Evolutionary conservation across 73 alveolate species (phyloP).

Genomic region (Paramecium tetraurelia): DNA sequence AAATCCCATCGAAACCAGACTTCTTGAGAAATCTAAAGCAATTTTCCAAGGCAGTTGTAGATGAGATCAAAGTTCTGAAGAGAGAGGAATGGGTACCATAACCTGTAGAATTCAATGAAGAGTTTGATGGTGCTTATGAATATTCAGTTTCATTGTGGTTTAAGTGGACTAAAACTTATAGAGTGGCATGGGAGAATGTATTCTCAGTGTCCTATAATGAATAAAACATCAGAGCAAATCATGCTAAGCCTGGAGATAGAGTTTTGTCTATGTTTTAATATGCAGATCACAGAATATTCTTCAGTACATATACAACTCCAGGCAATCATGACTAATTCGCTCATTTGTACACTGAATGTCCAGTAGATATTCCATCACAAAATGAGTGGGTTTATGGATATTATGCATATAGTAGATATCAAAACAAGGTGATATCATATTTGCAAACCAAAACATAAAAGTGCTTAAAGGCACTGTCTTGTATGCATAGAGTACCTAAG

Average conservation of each 20-base stretch:
- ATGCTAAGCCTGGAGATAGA: conserved; percentile 33
- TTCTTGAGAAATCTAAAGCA: background rate
- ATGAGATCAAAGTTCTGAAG: background rate
- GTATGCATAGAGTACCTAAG: conserved; percentile 36
- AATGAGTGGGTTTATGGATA: conserved; percentile 24
- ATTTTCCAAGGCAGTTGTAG: background rate
- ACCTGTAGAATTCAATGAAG: background rate
- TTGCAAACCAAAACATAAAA: background rate
- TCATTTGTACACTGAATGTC: background rate
- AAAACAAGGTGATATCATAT: background rate
- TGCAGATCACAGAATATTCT: conserved; percentile 47
- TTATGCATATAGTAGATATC: conserved; percentile 17
- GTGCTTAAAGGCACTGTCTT: background rate
- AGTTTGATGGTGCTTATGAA: background rate
- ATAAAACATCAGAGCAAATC: background rate
- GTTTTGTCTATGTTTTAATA: background rate
- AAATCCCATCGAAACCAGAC: background rate
- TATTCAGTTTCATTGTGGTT: conserved; percentile 40
- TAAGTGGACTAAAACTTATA: background rate
- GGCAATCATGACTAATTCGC: background rate
- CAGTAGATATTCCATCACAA: background rate
- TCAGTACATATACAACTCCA: conserved; percentile 37
- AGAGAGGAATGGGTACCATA: background rate
- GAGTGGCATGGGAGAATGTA: conserved; percentile 34
- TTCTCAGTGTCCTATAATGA: background rate